Evolutionary conservation across 2,329 filamentous ascomycete species (phyloP).

Genomic region (Chaetomiaceae sp.): DNA sequence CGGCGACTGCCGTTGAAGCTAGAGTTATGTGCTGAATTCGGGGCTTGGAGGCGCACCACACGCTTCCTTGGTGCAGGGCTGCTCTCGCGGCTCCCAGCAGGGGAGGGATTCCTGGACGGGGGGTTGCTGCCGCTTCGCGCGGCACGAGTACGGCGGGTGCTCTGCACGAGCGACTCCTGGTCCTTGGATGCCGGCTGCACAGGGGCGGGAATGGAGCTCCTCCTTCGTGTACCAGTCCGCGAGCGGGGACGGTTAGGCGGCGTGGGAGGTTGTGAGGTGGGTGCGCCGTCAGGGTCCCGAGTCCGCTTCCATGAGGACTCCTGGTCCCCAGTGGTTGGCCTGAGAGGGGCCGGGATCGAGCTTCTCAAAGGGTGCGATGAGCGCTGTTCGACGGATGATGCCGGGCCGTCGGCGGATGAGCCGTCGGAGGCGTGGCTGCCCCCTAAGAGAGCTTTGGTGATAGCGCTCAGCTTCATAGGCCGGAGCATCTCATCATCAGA

Average conservation of each 20-base stretch:
- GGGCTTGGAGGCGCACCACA: constrained; percentile 50
- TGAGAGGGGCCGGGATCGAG: constrained; percentile 13
- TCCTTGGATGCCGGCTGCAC: background rate
- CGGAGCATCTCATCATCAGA: constrained; percentile 91
- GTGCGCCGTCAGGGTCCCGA: background rate
- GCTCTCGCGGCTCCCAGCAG: constrained; percentile 43
- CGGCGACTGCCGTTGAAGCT: constrained; percentile 23
- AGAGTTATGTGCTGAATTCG: constrained; percentile 32
- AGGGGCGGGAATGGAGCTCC: background rate
- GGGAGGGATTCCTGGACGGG: constrained; percentile 32
- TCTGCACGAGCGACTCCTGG: background rate
- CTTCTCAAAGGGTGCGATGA: constrained; percentile 21
- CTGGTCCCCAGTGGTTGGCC: constrained; percentile 3
- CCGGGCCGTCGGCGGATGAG: constrained; percentile 19
- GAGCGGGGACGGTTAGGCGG: background rate
- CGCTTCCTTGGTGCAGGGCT: constrained; percentile 52
- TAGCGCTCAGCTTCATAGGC: constrained; percentile 88
- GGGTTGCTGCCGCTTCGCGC: background rate
- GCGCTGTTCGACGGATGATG: background rate
- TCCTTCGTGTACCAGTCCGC: background rate
- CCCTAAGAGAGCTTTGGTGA: constrained; percentile 79
- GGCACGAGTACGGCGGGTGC: background rate
- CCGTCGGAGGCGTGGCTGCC: constrained; percentile 29
- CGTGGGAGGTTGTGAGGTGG: background rate
- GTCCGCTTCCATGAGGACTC: constrained; percentile 1